phyloP scores from a whole-genome alignment of 2,329 filamentous ascomycete genomes.

The Verticillium longisporum region DNA sequence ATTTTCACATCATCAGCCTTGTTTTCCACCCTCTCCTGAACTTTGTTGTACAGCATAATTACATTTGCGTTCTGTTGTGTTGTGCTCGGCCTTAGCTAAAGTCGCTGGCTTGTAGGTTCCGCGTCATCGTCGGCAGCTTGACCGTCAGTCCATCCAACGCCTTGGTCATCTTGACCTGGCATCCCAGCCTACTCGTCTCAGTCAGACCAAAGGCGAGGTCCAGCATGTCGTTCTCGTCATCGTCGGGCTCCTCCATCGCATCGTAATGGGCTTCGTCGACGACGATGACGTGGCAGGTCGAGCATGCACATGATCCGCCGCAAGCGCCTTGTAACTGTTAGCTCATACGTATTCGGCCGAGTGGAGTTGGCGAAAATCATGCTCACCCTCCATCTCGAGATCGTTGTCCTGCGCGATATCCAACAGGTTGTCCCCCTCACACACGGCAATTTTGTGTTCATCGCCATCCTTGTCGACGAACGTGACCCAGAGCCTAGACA shows the following conservation, averaged over 20 bases:
- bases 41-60: not conserved
- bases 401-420: slow-evolving; percentile 94
- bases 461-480: slow-evolving; percentile 89
- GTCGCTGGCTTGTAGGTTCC: slow-evolving; percentile 93
- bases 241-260: slow-evolving; percentile 68
- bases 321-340: slow-evolving; percentile 60
- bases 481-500: slow-evolving; percentile 69
- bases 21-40: not conserved
- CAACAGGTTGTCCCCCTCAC: slow-evolving; percentile 83
- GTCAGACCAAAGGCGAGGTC: slow-evolving; percentile 86
- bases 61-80: not conserved
- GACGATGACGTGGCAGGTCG: slow-evolving; percentile 87
- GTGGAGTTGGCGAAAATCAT: not conserved
- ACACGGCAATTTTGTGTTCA: slow-evolving; percentile 70
- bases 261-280: slow-evolving; percentile 67
- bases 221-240: slow-evolving; percentile 85
- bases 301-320: slow-evolving; percentile 88
- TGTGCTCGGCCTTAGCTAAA: slow-evolving; percentile 42
- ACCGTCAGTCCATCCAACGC: slow-evolving; percentile 83
- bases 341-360: not conserved
- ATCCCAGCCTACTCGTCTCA: slow-evolving; percentile 77
- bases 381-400: slow-evolving; percentile 84
- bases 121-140: slow-evolving; percentile 83
- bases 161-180: slow-evolving; percentile 87
- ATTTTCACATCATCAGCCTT: not conserved